Percentiles rank a stretch among this genome's conserved stretches.
These are phyloP conservation scores for Naematelia aurantialba DNA, from an alignment of 768 basidiomycete genomes.

Conservation along the genomic window DNA sequence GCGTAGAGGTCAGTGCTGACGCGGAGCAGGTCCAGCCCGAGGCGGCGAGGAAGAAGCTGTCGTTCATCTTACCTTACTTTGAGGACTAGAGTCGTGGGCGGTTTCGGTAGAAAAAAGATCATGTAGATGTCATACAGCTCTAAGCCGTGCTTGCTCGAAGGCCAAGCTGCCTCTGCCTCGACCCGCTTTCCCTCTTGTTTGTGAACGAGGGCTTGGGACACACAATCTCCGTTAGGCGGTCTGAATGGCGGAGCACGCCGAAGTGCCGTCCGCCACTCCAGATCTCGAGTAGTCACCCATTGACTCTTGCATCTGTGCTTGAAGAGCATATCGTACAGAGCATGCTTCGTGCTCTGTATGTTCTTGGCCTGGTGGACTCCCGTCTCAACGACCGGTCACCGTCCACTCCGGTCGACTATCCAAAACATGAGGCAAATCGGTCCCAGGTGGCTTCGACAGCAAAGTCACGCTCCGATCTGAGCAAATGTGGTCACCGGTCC, in stretches of 20 bases:
- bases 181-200: too few species aligned
- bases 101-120: neutral
- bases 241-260: neutral
- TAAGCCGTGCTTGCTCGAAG: neutral
- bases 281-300: too few species aligned
- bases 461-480: too few species aligned
- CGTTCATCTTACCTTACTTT: constrained; percentile 78
- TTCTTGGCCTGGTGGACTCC: neutral
- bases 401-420: too few species aligned
- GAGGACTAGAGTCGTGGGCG: neutral
- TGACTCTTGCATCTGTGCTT: too few species aligned
- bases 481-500: too few species aligned
- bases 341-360: neutral
- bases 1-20: neutral
- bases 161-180: too few species aligned
- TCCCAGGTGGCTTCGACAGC: too few species aligned
- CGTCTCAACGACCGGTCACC: neutral
- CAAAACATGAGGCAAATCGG: too few species aligned
- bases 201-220: too few species aligned
- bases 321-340: too few species aligned
- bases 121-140: neutral
- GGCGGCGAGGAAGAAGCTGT: constrained; percentile 66
- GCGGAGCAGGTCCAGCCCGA: constrained; percentile 51
- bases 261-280: neutral
- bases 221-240: too few species aligned